A percentile compares a stretch with the other conserved stretches of the same genome.
phyloP scores from a whole-genome alignment of 768 basidiomycete species.

The Boletus subcaerulescens region DNA sequence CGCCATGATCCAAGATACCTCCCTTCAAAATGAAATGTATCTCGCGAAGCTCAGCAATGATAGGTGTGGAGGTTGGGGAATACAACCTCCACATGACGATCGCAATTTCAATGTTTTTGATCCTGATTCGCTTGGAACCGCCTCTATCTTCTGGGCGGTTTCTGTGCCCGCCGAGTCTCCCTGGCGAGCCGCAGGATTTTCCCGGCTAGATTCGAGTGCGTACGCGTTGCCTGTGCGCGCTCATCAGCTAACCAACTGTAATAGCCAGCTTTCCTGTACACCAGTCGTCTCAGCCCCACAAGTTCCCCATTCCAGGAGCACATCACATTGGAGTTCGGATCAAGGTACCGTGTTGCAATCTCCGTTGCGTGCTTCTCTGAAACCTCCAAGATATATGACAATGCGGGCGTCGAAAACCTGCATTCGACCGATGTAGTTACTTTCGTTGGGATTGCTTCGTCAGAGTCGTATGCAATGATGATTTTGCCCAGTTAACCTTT shows the following conservation, averaged over 20 bases:
- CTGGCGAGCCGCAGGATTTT: conserved; percentile 47
- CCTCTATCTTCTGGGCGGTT: conserved; percentile 68
- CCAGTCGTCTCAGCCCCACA: conserved; percentile 45
- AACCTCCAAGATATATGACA: conserved; percentile 55
- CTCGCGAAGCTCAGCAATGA: conserved; percentile 44
- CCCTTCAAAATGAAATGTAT: conserved; percentile 70
- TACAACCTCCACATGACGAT: conserved; percentile 35
- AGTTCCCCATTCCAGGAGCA: conserved; percentile 55
- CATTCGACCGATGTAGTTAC: conserved; percentile 61
- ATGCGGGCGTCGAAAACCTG: conserved; percentile 39
- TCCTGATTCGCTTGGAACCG: conserved; percentile 56
- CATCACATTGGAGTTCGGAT: conserved; percentile 69
- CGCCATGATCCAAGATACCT: conserved; percentile 83
- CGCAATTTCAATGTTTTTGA: conserved; percentile 29
- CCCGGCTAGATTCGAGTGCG: conserved; percentile 19
- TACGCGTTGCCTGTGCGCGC: conserved; percentile 2
- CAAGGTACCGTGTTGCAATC: conserved; percentile 45
- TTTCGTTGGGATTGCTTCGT: conserved; percentile 72
- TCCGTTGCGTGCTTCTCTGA: not conserved
- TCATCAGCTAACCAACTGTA: not conserved
- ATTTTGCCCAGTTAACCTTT: not conserved
- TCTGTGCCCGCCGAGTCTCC: conserved; percentile 64
- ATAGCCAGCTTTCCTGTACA: conserved; percentile 27
- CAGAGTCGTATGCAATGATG: conserved; percentile 55
- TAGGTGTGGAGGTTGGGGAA: conserved; percentile 74